Conservation (phyloP, 108 stramenopile genomes). For the Fistulifera pelliculosa region DNA sequence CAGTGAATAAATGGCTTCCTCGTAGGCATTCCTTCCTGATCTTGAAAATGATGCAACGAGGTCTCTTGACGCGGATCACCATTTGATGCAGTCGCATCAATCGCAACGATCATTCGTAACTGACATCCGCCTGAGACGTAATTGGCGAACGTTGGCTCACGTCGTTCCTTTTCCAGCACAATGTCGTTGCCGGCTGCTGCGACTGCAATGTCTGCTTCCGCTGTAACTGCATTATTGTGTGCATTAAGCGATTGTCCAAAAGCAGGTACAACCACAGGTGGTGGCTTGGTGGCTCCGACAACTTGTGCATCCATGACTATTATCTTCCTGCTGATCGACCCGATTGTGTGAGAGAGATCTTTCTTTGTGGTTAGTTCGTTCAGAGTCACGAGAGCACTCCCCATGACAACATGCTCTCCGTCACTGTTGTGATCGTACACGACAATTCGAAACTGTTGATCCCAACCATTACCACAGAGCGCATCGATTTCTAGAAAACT, state of each 20-base stretch:
- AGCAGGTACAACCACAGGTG: too few relatives aligned
- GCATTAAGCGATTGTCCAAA: not conserved
- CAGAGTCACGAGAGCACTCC: not conserved
- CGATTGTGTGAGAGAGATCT: not conserved
- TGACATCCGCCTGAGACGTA: conserved; percentile 31
- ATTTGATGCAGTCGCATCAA: conserved; percentile 73
- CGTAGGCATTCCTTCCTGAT: conserved; percentile 36
- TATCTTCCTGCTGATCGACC: not conserved
- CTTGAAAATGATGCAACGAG: conserved; percentile 36
- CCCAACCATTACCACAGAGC: conserved; percentile 34
- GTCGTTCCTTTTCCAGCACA: not conserved
- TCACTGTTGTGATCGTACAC: conserved; percentile 31
- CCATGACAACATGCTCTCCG: conserved; percentile 47
- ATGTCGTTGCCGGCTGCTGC: not conserved
- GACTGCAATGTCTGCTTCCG: conserved; percentile 8
- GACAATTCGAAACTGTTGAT: conserved; percentile 3
- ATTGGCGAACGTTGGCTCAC: conserved; percentile 36
- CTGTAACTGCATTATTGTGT: not conserved
- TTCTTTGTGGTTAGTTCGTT: too few relatives aligned
- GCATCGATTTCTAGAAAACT: conserved; percentile 23
- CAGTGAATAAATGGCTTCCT: conserved; percentile 27
- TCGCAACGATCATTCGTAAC: conserved; percentile 38
- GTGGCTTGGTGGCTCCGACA: too few relatives aligned
- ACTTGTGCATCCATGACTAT: conserved; percentile 4
- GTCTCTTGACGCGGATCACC: conserved; percentile 39